These are phyloP conservation scores for Linum tenue DNA, from an alignment of 345 rosid species.

Conservation along the genomic window DNA sequence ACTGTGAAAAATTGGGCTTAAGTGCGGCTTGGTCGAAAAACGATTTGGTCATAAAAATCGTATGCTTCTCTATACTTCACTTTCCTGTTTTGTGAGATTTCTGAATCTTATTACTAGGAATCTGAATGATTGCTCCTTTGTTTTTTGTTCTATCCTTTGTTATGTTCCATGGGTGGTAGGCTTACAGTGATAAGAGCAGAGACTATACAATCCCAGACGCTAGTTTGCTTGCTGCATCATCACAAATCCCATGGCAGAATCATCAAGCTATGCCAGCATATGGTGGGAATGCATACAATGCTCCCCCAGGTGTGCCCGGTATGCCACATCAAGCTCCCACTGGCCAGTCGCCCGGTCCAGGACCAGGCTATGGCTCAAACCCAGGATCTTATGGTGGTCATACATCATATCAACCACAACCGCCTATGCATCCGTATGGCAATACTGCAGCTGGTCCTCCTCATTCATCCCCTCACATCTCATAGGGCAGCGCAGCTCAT, in stretches of 20 bases:
- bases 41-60: conserved; percentile 28
- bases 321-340: conserved; percentile 23
- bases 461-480: neutral
- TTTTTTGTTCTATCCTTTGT: no score
- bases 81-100: conserved; percentile 9
- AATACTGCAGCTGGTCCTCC: conserved; percentile 29
- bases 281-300: conserved; percentile 29
- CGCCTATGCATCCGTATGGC: conserved; percentile 24
- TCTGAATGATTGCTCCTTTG: no score
- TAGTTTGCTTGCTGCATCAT: conserved; percentile 40
- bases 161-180: conserved; percentile 28
- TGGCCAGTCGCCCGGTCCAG: neutral
- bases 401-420: conserved; percentile 18
- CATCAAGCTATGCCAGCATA: conserved; percentile 37
- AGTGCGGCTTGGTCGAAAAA: conserved; percentile 29
- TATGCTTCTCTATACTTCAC: conserved; percentile 42
- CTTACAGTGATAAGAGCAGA: conserved; percentile 90
- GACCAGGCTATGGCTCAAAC: conserved; percentile 19
- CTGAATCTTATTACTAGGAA: neutral
- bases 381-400: conserved; percentile 32
- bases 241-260: conserved; percentile 51
- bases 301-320: conserved; percentile 19
- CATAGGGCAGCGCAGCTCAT: no score
- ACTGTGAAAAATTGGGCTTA: conserved; percentile 31
- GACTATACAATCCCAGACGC: conserved; percentile 74